A percentile compares a stretch with the other conserved stretches of the same genome.
These are phyloP conservation scores for Cadophora sp. DNA, from an alignment of 2,329 filamentous ascomycete genomes.

Conservation along the genomic window DNA sequence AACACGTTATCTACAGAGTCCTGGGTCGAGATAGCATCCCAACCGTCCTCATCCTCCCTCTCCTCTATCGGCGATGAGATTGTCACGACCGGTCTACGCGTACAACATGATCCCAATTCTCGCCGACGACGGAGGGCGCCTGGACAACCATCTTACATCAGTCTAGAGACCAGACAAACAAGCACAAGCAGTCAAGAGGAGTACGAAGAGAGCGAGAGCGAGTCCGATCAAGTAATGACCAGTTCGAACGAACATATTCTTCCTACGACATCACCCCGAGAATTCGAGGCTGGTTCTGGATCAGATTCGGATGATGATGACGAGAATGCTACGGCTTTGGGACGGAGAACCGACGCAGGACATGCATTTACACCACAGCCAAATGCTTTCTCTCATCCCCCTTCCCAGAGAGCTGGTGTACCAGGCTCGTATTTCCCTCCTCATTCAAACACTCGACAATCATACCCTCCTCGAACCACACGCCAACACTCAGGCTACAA, in stretches of 20 bases:
- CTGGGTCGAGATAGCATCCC: constrained; percentile 93
- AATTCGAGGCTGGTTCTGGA: constrained; percentile 49
- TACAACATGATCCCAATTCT: constrained; percentile 69
- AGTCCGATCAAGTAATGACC: constrained; percentile 73
- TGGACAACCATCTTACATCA: constrained; percentile 47
- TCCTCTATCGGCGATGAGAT: constrained; percentile 89
- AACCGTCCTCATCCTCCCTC: constrained; percentile 90
- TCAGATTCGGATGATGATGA: constrained; percentile 64
- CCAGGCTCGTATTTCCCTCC: constrained; percentile 42
- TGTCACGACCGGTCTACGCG: constrained; percentile 83
- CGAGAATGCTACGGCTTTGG: constrained; percentile 84
- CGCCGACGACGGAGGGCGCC: constrained; percentile 62
- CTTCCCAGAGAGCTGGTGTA: constrained; percentile 53
- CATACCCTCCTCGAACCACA: constrained; percentile 49
- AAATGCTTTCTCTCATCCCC: constrained; percentile 89
- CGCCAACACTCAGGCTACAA: constrained; percentile 58
- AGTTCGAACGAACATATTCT: constrained; percentile 63
- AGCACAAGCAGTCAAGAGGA: constrained; percentile 86
- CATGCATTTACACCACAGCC: constrained; percentile 81
- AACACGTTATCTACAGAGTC: constrained; percentile 68
- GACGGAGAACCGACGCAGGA: constrained; percentile 54
- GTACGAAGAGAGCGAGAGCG: constrained; percentile 91
- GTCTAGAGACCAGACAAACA: constrained; percentile 50
- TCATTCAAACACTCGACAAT: constrained; percentile 43
- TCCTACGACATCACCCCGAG: constrained; percentile 35